phyloP scores from a whole-genome alignment of 108 stramenopile genomes.

The Pseudonitzschia multiseries region DNA sequence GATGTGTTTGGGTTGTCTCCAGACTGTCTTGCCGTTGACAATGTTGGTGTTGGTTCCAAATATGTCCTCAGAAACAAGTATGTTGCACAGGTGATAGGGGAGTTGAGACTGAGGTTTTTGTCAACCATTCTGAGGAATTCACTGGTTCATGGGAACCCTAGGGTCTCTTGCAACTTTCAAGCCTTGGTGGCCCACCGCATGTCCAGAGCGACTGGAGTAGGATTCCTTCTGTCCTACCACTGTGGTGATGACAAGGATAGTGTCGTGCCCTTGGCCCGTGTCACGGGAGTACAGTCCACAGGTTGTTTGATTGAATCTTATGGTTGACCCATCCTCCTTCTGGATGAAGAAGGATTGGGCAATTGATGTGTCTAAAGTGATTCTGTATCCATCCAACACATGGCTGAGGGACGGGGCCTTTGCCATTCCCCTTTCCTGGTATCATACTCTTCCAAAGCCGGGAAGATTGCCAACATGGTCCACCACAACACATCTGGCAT shows the following conservation, averaged over 20 bases:
- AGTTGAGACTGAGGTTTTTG: neutral
- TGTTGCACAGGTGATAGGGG: neutral
- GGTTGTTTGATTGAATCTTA: neutral
- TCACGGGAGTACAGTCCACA: neutral
- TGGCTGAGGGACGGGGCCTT: neutral
- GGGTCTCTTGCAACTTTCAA: neutral
- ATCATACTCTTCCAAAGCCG: no score
- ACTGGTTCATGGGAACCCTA: neutral
- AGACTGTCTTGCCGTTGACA: neutral
- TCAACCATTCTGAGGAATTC: neutral
- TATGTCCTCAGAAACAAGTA: neutral
- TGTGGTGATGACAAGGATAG: neutral
- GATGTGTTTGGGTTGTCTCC: neutral
- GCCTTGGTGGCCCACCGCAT: neutral
- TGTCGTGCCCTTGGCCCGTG: neutral
- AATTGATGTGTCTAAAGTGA: neutral
- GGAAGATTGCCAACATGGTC: no score
- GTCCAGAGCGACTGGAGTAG: neutral
- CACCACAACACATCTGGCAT: no score
- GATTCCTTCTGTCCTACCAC: neutral
- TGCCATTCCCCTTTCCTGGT: neutral
- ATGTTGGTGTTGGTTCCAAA: no score
- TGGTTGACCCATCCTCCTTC: neutral
- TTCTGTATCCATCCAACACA: neutral
- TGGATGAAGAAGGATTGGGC: neutral